Evolutionary conservation across 139 green algal species (phyloP), one percentile per base, ranked within the genome.

Genomic region (Asterochloris erici): DNA sequence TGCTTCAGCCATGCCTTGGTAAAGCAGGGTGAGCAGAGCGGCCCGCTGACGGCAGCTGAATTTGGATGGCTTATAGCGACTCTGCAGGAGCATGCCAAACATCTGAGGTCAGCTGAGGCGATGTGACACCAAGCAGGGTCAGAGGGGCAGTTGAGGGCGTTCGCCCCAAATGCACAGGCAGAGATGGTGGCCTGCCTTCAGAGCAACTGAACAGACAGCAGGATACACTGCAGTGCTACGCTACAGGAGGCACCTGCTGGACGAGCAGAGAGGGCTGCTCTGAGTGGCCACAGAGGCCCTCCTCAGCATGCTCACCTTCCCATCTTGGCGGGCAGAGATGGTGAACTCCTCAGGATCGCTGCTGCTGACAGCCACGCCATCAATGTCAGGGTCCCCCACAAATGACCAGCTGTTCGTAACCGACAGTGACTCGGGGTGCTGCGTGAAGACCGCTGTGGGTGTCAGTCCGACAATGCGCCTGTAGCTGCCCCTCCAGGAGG

Each of bases 361-460:
- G 17, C 85, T 84, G 14, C 83, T 79, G 71, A 85, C 80, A 4
- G 80, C 70, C 0, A 91, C 61, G 14, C 74, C 79, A 60, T 84
- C 85, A 24, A 92, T 74, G 73, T 96, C 91, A 26, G 85, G 64
- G 68, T 94, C 93, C 0, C 74, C 86, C 0, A 79, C 68, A 60
- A 97, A 95, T 1, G 77, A 78, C 86, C 93, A 98, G 11, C 79
- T 86, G 86, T 98, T 98, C 27, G 94, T 97, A 63, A 95, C 83
- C 0, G 89, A 85, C 69, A 97, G 87, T 16, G 81, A 90, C 66
- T 93, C 90, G 0, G 95, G 94, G 71, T 97, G 91, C 29, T 95
- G 90, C 1, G 95, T 98, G 61, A 93, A 79, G 6, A 98, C 68
- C 14, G 83, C 86, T 0, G 82, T 87, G 10, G 90, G 85, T 60